phyloP scores from a whole-genome alignment of 805 yeast species.

The Kluyveromyces lactis region DNA sequence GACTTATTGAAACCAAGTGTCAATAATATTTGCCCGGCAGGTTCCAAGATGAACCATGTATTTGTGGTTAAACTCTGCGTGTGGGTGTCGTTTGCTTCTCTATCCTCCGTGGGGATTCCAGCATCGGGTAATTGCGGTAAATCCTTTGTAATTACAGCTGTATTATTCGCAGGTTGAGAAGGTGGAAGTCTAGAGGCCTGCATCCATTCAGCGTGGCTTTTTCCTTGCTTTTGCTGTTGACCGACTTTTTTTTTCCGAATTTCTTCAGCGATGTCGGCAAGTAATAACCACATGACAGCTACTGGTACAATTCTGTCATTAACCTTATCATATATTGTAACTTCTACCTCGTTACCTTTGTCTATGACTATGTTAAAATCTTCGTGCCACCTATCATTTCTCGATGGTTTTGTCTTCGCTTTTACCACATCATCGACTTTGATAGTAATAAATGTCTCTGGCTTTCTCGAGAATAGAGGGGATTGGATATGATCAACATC shows the following conservation, averaged over 20 bases:
- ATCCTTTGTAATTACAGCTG: slow-evolving; percentile 13
- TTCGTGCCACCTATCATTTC: slow-evolving; percentile 77
- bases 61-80: slow-evolving; percentile 40
- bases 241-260: slow-evolving; percentile 83
- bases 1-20: slow-evolving; percentile 75
- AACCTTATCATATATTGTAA: slow-evolving; percentile 74
- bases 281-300: slow-evolving; percentile 83
- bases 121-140: neutral
- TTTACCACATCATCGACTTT: slow-evolving; percentile 85
- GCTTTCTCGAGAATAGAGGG: slow-evolving; percentile 66
- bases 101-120: slow-evolving; percentile 1
- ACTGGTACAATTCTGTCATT: slow-evolving; percentile 71
- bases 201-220: slow-evolving; percentile 77
- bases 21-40: slow-evolving; percentile 82
- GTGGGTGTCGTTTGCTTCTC: neutral
- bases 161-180: slow-evolving; percentile 12
- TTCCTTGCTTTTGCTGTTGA: slow-evolving; percentile 35
- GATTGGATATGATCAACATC: slow-evolving; percentile 91
- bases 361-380: slow-evolving; percentile 74
- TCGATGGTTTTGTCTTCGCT: slow-evolving; percentile 64
- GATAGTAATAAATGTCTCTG: slow-evolving; percentile 69
- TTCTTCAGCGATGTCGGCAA: slow-evolving; percentile 91
- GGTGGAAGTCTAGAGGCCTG: slow-evolving; percentile 52
- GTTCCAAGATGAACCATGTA: slow-evolving; percentile 88
- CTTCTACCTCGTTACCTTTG: slow-evolving; percentile 85